Evolutionary conservation across 371 early-diverging fungal genomes (phyloP).

Genomic region (Thermomucor indicae-seudaticae): DNA sequence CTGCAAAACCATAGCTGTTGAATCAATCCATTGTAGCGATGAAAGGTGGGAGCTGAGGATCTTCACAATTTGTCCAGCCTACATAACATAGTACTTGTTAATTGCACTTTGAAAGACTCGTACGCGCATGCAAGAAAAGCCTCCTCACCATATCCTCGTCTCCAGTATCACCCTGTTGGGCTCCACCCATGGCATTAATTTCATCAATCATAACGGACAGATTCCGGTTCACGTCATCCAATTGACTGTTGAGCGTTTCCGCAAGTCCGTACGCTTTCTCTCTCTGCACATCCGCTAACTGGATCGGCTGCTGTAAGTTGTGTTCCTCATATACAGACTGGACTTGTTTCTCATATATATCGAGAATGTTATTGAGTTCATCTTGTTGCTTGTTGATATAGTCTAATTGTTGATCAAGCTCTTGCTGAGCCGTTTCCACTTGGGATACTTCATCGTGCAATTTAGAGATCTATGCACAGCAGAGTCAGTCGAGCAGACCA

Average conservation of each 20-base stretch:
- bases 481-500: background rate
- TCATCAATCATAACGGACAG: constrained; percentile 82
- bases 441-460: constrained; percentile 68
- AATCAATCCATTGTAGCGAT: constrained; percentile 89
- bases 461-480: constrained; percentile 60
- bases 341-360: constrained; percentile 75
- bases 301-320: constrained; percentile 43
- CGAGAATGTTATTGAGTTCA: constrained; percentile 74
- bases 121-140: no score
- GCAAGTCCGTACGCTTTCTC: constrained; percentile 83
- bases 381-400: constrained; percentile 85
- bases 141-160: constrained; percentile 34
- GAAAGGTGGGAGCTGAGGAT: constrained; percentile 88
- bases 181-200: constrained; percentile 66
- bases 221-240: constrained; percentile 82
- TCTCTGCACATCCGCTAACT: constrained; percentile 81
- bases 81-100: constrained; percentile 7
- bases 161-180: constrained; percentile 30
- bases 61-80: constrained; percentile 79
- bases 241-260: constrained; percentile 76
- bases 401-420: constrained; percentile 80
- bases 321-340: constrained; percentile 48
- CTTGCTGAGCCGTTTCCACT: constrained; percentile 71
- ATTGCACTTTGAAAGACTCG: no score
- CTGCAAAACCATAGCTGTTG: constrained; percentile 38